These are phyloP conservation scores for Austropuccinia psidii DNA, from an alignment of 1,284 basidiomycete species.

Conservation along the genomic window DNA sequence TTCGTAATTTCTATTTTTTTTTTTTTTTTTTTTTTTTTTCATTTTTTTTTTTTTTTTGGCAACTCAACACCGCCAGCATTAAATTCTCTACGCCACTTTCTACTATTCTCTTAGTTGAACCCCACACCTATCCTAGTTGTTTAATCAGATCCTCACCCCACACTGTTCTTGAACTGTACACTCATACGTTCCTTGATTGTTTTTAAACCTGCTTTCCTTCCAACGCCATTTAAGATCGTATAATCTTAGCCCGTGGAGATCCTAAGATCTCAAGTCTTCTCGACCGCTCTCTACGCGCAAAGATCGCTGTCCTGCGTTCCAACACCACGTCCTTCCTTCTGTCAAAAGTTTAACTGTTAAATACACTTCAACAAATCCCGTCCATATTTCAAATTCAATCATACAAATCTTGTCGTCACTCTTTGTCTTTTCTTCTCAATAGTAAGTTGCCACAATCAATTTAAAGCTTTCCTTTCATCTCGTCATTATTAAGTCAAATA, in stretches of 20 bases:
- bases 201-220: background rate
- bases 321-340: conserved; percentile 8
- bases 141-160: conserved; percentile 25
- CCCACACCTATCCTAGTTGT: conserved; percentile 6
- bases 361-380: conserved; percentile 19
- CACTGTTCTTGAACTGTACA: background rate
- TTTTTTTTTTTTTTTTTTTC: background rate
- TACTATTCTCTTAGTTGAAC: conserved; percentile 2
- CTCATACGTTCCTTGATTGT: background rate
- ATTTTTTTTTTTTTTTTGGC: background rate
- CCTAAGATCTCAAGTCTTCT: conserved; percentile 14
- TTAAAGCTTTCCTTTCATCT: background rate
- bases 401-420: conserved; percentile 20
- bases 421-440: conserved; percentile 9
- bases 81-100: conserved; percentile 13
- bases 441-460: background rate
- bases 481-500: background rate
- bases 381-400: conserved; percentile 3
- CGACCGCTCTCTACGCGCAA: conserved; percentile 17
- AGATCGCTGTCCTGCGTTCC: background rate
- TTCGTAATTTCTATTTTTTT: too few species aligned
- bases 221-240: background rate
- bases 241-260: conserved; percentile 30
- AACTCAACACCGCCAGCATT: background rate
- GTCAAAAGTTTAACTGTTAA: conserved; percentile 19